phyloP scores from a whole-genome alignment of 2,329 filamentous ascomycete genomes.

The Aureobasidium sp. region DNA sequence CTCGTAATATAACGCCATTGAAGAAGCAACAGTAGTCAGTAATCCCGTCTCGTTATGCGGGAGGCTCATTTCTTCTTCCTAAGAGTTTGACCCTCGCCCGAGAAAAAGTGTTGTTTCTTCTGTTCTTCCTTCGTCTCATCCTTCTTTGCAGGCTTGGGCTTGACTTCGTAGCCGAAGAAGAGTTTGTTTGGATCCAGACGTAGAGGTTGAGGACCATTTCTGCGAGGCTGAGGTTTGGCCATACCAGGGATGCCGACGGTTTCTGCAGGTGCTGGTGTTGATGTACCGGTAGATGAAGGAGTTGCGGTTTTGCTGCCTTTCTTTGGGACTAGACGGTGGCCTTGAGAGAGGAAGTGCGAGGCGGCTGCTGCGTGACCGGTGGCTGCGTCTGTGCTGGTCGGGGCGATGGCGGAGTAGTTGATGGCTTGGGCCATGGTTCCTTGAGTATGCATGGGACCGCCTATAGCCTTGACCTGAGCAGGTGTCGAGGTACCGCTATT shows the following conservation, averaged over 20 bases:
- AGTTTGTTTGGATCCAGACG: constrained; percentile 81
- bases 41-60: too few species aligned
- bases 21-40: not conserved
- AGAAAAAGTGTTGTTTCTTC: constrained; percentile 54
- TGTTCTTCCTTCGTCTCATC: constrained; percentile 56
- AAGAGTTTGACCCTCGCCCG: constrained; percentile 74
- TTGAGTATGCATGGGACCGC: constrained; percentile 71
- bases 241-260: constrained; percentile 45
- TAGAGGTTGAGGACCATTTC: constrained; percentile 78
- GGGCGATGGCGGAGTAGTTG: constrained; percentile 87
- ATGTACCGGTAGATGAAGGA: constrained; percentile 35
- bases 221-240: constrained; percentile 39
- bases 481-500: constrained; percentile 82
- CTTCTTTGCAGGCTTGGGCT: constrained; percentile 73
- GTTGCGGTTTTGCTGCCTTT: constrained; percentile 71
- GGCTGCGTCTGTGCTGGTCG: constrained; percentile 60
- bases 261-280: constrained; percentile 50
- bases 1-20: not conserved
- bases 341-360: constrained; percentile 72
- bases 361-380: constrained; percentile 56
- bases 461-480: constrained; percentile 56
- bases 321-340: constrained; percentile 76
- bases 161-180: constrained; percentile 94
- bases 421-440: constrained; percentile 98
- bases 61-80: constrained; percentile 58